Base-by-base conservation (phyloP, 345 rosid species). In the Combretum micranthum region DNA sequence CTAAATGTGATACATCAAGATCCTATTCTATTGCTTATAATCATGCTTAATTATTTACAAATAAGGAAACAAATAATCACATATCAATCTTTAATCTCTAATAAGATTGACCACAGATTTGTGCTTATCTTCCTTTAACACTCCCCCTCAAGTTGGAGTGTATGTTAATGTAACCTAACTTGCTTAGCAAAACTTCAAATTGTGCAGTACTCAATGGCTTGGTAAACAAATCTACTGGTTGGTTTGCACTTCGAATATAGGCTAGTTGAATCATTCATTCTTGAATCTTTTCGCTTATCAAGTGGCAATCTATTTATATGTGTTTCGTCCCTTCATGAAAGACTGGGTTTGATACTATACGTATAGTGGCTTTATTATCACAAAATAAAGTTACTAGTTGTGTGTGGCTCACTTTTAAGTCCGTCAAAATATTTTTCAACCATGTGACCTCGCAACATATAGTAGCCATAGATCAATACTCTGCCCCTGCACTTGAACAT, bases 61-160 rank as follows among this genome's bases (percentile, higher is more conserved):
- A n/a, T 13, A 45, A 13, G 47, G 2, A 13, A 45, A 45, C 10
- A 45, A 45, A 45, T 45, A 13, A 45, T 13, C 9, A 45, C 17
- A 45, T 25, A 25, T 25, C 47, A 45, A 45, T 45, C 14, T 45
- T 45, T 9, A 45, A 13, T 45, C 2, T 45, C 10, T 45, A 2
- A 45, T 5, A 25, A 25, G 26, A 25, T 25, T 25, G 26, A 25
- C 26, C 2, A 25, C 26, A 25, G 5, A 25, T 25, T 45, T 45
- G 3, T 9, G 17, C 9, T 45, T 45, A n/a, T 13, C 17, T 20
- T 13, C 26, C 56, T 53, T 54, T 26, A 54, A 54, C 58, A 54
- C 46, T 54, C 44, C 58, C 58, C 44, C 44, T 54, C 44, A 54
- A 26, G 58, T 54, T 54, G 44, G 58, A 54, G 44, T 54, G 58